A percentile compares a stretch with the other conserved stretches of the same genome.
Evolutionary conservation across 768 basidiomycete species (phyloP).

Genomic region (Lactarius deliciosus): DNA sequence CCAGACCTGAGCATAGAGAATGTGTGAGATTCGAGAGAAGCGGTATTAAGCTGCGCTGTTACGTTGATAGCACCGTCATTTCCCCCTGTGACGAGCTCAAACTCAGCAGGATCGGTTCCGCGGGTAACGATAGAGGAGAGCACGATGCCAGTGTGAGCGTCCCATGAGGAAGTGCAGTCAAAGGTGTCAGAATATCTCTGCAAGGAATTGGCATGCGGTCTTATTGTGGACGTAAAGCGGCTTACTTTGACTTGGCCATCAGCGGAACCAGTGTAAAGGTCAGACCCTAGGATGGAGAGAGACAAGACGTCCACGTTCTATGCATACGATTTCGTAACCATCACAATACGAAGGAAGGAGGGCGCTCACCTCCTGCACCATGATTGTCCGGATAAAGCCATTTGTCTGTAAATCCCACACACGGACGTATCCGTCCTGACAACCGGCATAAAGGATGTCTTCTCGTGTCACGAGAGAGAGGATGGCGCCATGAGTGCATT

Average conservation of each 20-base stretch:
- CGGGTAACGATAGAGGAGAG: conserved; percentile 71
- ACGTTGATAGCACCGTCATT: conserved; percentile 88
- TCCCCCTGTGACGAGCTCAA: conserved; percentile 70
- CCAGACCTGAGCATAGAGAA: conserved; percentile 39
- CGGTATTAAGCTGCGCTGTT: conserved; percentile 16
- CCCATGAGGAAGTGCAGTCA: conserved; percentile 81
- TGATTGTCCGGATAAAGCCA: conserved; percentile 81
- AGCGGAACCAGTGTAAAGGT: conserved; percentile 51
- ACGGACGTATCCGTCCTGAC: conserved; percentile 91
- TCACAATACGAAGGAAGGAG: not conserved
- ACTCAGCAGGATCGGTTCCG: conserved; percentile 34
- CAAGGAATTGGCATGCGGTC: conserved; percentile 1
- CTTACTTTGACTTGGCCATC: conserved; percentile 66
- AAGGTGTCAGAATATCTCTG: conserved; percentile 85
- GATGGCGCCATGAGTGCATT: conserved; percentile 75
- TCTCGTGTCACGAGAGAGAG: conserved; percentile 72
- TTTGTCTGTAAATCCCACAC: conserved; percentile 90
- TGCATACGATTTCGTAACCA: conserved; percentile 6
- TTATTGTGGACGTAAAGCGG: not conserved
- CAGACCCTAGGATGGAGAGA: conserved; percentile 62
- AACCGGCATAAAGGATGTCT: conserved; percentile 87
- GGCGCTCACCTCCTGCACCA: conserved; percentile 71
- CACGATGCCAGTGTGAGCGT: conserved; percentile 76
- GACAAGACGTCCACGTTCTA: conserved; percentile 82
- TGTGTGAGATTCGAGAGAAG: conserved; percentile 6